phyloP scores from a whole-genome alignment of 202 grass and related monocot species.

The Zoysia matrella region DNA sequence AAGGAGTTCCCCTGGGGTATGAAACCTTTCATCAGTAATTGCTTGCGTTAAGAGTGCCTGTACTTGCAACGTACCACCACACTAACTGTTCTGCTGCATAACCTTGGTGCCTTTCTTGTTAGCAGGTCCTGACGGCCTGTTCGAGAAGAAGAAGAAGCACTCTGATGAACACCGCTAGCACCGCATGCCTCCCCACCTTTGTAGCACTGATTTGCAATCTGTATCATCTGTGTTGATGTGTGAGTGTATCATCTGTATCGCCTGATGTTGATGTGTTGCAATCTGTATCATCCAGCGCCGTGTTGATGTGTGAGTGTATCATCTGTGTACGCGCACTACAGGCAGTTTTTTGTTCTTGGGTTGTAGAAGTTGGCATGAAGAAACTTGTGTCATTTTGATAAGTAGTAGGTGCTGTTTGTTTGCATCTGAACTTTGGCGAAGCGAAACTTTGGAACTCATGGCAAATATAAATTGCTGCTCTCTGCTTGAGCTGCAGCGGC shows the following conservation, averaged over 20 bases:
- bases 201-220: not conserved
- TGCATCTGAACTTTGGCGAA: not conserved
- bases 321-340: not conserved
- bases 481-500: no score
- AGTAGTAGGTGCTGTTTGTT: not conserved
- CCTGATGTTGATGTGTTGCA: no score
- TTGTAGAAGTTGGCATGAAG: not conserved
- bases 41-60: no score
- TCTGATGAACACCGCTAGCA: not conserved
- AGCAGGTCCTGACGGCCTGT: slow-evolving; percentile 53
- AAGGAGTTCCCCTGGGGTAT: slow-evolving; percentile 72
- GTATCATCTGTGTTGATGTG: not conserved
- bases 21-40: not conserved
- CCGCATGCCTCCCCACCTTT: not conserved
- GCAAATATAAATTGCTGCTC: not conserved
- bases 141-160: slow-evolving; percentile 47
- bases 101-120: not conserved
- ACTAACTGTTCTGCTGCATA: not conserved
- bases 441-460: not conserved
- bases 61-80: not conserved
- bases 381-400: not conserved
- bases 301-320: no score
- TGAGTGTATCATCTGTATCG: not conserved
- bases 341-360: not conserved
- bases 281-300: no score